Evolutionary conservation across 805 yeast species (phyloP), one percentile per base, ranked within the genome.

Genomic region (Ogataea zsoltii): DNA sequence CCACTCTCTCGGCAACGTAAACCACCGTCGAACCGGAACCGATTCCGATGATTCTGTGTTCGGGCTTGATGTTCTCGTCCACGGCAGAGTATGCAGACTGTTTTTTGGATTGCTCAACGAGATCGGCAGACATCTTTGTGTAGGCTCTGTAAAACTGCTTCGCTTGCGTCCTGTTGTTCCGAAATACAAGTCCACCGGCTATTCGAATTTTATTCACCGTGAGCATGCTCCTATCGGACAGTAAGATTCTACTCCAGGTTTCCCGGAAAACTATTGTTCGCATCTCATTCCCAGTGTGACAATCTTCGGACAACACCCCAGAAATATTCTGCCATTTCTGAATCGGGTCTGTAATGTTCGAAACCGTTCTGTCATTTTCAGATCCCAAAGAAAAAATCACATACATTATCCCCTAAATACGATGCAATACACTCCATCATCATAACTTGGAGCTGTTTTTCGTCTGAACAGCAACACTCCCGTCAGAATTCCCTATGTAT

Each of bases 11-110:
- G 18, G 97, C 99, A 48, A 87, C 96, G 64, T 88, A 94, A n/a
- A 94, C 87, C 3, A 94, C 99, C 0, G 99, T 94, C 17, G 96
- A 85, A 1, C 99, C 99, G 18, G 97, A 88, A 11, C 99, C 99
- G 50, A 94, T 82, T 33, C 99, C 99, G 14, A 94, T 77, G 13
- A 88, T 85, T 57, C 76, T 81, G 53, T 90, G 88, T 31, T 70
- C 55, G 17, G 75, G 65, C 28, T 88, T 85, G 62, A 88, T 76
- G 60, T 90, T 84, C 44, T 88, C 91, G 65, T 92, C 96, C 28
- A 94, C 96, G 2, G 99, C 99, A 44, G 76, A 72, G 71, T 84
- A 89, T 7, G 97, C 98, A 16, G 98, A 96, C 2, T 80, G 71
- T 63, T 88, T 80, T 66, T 92, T 92, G n/a, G 97, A 91, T 56